A percentile compares a stretch with the other conserved stretches of the same genome.
phyloP scores from a whole-genome alignment of 2,329 filamentous ascomycete genomes.

The Talaromyces sp. region DNA sequence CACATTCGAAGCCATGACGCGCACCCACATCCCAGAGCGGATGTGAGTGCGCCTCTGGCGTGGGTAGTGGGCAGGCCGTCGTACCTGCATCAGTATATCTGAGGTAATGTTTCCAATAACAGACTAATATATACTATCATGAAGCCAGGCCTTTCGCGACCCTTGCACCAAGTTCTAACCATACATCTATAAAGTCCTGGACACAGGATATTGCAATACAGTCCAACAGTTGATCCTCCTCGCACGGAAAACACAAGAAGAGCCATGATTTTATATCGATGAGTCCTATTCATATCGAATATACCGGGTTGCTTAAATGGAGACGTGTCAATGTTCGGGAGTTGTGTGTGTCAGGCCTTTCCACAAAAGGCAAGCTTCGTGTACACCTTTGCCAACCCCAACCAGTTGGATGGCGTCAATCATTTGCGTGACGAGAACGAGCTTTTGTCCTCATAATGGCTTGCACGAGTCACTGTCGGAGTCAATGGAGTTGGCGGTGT shows the following conservation, averaged over 20 bases:
- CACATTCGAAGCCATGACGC: too few species aligned
- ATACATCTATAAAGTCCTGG: not conserved
- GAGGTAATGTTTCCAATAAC: not conserved
- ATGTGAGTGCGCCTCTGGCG: too few species aligned
- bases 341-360: not conserved
- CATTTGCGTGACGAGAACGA: not conserved
- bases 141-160: not conserved
- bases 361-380: not conserved
- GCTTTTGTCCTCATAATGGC: not conserved
- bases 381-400: not conserved
- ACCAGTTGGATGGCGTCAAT: not conserved
- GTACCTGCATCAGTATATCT: not conserved
- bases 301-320: not conserved
- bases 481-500: slow-evolving; percentile 9
- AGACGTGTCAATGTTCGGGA: not conserved
- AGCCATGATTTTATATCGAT: not conserved
- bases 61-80: too few species aligned
- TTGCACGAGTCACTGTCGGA: slow-evolving; percentile 6
- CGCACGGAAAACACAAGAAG: not conserved
- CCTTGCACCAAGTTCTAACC: not conserved
- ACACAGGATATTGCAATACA: not conserved
- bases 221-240: not conserved
- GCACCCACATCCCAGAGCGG: too few species aligned
- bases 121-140: not conserved
- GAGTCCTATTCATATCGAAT: not conserved